Evolutionary conservation across 2,329 filamentous ascomycete species (phyloP).

Genomic region (Dactylellina cionopaga): DNA sequence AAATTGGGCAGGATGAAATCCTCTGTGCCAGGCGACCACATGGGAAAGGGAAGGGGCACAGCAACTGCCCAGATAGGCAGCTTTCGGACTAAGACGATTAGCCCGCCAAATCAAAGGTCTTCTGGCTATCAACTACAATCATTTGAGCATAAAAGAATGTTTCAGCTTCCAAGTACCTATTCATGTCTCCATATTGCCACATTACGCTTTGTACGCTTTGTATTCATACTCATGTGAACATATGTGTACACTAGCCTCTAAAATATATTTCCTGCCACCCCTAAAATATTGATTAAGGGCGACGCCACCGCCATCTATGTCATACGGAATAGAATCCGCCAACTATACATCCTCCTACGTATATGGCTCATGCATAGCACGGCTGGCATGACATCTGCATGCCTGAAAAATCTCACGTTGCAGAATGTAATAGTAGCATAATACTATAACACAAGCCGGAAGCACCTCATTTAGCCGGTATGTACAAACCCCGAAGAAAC

Average conservation of each 20-base stretch:
- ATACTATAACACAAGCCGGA: not conserved
- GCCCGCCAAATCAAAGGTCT: no score
- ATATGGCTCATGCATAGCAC: constrained; percentile 44
- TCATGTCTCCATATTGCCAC: no score
- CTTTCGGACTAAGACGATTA: no score
- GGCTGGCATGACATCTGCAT: constrained; percentile 8
- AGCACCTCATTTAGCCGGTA: constrained; percentile 34
- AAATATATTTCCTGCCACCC: constrained; percentile 5
- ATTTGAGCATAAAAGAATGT: no score
- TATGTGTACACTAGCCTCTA: not conserved
- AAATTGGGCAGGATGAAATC: constrained; percentile 10
- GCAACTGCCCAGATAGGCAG: constrained; percentile 14
- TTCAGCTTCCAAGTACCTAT: no score
- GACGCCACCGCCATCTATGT: constrained; percentile 39
- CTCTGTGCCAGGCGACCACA: constrained; percentile 27
- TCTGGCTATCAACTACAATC: no score
- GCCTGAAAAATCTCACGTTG: constrained; percentile 4
- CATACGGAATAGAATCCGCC: constrained; percentile 7
- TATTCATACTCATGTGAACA: not conserved
- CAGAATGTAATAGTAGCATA: constrained; percentile 5
- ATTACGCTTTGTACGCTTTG: no score
- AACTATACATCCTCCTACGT: constrained; percentile 19
- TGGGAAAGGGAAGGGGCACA: constrained; percentile 10
- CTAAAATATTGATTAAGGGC: constrained; percentile 12
- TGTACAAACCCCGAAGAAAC: not conserved